Conservation (phyloP, 805 yeast species). For the Kodamaea nitidulidarum region DNA sequence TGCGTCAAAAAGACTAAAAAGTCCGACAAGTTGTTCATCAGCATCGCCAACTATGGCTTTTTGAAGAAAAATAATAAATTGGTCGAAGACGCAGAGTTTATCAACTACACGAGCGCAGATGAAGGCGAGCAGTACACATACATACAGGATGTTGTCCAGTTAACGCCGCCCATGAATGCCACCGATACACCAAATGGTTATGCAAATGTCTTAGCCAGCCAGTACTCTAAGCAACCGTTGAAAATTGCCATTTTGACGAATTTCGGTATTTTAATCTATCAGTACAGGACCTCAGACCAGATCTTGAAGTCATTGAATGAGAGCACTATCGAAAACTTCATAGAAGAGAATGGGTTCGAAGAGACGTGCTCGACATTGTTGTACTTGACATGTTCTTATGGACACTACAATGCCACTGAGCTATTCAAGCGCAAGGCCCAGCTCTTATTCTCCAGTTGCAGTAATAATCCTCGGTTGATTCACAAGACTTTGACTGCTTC, state of each 20-base stretch:
- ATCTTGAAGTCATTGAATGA: constrained; percentile 68
- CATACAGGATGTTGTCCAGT: constrained; percentile 69
- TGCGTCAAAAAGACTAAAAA: constrained; percentile 51
- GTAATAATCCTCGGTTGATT: constrained; percentile 45
- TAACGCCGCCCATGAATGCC: constrained; percentile 69
- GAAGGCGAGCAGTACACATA: constrained; percentile 23
- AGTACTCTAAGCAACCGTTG: constrained; percentile 62
- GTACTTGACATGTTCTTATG: constrained; percentile 74
- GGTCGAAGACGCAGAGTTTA: constrained; percentile 76
- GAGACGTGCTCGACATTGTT: constrained; percentile 90
- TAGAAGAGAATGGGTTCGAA: constrained; percentile 74
- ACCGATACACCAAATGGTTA: constrained; percentile 75
- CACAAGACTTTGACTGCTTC: constrained; percentile 13
- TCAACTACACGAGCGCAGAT: constrained; percentile 29
- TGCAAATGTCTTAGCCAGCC: constrained; percentile 83
- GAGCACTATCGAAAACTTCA: constrained; percentile 61
- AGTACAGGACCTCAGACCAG: constrained; percentile 76
- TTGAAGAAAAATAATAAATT: constrained; percentile 67
- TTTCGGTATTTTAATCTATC: constrained; percentile 70
- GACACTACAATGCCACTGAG: constrained; percentile 48
- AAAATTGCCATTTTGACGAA: constrained; percentile 80
- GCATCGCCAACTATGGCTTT: constrained; percentile 83
- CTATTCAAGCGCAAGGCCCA: constrained; percentile 44
- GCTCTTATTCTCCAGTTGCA: constrained; percentile 49
- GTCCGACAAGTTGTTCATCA: constrained; percentile 56